phyloP scores from a whole-genome alignment of 495 filamentous ascomycete genomes.

The Hypoxylon trugodes region DNA sequence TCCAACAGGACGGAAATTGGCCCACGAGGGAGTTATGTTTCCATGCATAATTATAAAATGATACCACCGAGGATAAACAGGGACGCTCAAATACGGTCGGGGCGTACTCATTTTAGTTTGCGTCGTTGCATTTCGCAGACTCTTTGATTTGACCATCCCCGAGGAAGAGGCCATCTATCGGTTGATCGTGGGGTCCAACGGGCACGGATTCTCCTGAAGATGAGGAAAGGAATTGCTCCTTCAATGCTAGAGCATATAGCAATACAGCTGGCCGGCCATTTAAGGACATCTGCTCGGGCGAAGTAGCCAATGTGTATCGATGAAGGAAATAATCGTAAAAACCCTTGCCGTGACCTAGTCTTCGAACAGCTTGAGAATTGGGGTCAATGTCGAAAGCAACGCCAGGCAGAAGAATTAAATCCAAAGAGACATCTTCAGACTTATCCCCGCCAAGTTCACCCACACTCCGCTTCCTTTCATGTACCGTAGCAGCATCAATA shows the following conservation, averaged over 20 bases:
- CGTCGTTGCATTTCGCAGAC: conserved; percentile 29
- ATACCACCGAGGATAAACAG: conserved; percentile 17
- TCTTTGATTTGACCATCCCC: conserved; percentile 56
- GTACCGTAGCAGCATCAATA: conserved; percentile 67
- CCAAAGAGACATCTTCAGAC: conserved; percentile 63
- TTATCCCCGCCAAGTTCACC: conserved; percentile 59
- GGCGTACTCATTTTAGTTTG: conserved; percentile 38
- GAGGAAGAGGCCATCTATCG: conserved; percentile 56
- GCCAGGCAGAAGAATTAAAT: conserved; percentile 91
- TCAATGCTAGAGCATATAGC: conserved; percentile 85
- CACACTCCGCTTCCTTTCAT: conserved; percentile 72
- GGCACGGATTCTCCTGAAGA: conserved; percentile 64
- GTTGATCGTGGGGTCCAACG: conserved; percentile 62
- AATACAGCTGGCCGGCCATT: conserved; percentile 66
- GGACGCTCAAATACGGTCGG: conserved; percentile 11
- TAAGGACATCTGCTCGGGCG: conserved; percentile 48
- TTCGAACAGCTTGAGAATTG: conserved; percentile 60
- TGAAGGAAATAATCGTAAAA: conserved; percentile 95
- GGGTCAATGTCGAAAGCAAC: conserved; percentile 83
- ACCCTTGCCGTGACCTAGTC: conserved; percentile 94
- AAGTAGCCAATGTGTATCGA: conserved; percentile 64
- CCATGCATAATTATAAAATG: neutral
- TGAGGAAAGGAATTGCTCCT: conserved; percentile 81
- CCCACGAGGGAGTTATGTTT: conserved; percentile 9
- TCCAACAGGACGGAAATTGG: neutral